Base-by-base conservation (phyloP, 257 asterid genomes). In the Ophiorrhiza pumila region DNA sequence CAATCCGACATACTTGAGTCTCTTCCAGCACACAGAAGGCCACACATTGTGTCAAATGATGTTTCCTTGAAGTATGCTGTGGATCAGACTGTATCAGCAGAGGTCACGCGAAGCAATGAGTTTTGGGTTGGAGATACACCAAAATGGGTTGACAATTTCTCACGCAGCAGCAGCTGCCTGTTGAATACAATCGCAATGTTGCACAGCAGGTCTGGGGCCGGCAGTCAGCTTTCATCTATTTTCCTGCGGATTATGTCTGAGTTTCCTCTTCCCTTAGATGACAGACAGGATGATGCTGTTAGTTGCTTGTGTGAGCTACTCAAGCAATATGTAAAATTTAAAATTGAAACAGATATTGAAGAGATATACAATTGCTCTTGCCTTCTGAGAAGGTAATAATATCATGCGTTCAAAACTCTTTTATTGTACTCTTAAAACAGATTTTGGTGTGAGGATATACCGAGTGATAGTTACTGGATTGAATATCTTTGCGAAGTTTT, bases 121-220 rank as follows among this genome's bases (percentile, higher is more conserved):
- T 91, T 90, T 56, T 94, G 97, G 99, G 68, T 68, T 49, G 97
- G 97, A 79, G 76, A 74, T 80, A 96, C 95, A 72, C 97, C 99
- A 59, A 79, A 74, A 78, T 94, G 99, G 99, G 87, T 91, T 81
- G 90, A 79, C 68, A 84, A 65, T 82, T 91, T 91, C 79, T 78
- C 79, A 73, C 71, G 45, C 64, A 85, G 87, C 84, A 80, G 65
- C 76, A 85, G 88, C 68, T 39, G 73, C 74, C 63, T 82, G 60
- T 80, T 88, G 76, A 80, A 82, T 65, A 68, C 32, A 73, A 82
- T 94, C 70, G 90, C 93, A 0, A 81, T 71, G 79, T 66, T 80
- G 39, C 87, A 85, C 75, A 74, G 37, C 34, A 78, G 56, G 77
- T 78, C 83, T 71, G 84, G 88, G 59, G 59, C 79, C 50, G 80